Conservation (phyloP, 1,139 yeast species). For the Diutina sp. region DNA sequence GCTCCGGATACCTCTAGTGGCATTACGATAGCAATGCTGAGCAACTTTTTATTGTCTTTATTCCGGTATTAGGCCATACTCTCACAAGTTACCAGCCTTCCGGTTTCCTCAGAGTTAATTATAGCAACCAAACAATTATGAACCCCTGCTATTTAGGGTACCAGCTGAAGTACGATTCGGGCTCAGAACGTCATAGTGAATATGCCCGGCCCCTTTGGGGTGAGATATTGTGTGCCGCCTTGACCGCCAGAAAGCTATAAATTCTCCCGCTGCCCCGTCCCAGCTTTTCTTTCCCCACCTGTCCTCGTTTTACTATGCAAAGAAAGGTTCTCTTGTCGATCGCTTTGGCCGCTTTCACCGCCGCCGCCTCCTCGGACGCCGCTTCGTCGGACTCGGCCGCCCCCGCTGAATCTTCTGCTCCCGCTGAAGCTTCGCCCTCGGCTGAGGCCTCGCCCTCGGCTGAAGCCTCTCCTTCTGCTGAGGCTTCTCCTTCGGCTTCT, state of each 20-base stretch:
- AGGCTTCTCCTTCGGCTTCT: not conserved
- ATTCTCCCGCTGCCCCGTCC: not conserved
- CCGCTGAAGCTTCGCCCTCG: not conserved
- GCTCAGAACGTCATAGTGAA: not conserved
- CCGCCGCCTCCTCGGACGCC: not conserved
- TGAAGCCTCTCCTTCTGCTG: not conserved
- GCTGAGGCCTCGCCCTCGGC: not conserved
- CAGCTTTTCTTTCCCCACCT: not conserved
- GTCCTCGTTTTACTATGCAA: not conserved
- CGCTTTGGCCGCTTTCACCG: not conserved
- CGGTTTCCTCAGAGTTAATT: not conserved
- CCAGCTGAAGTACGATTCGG: not conserved
- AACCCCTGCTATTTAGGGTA: not conserved
- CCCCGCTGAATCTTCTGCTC: not conserved
- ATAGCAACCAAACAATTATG: not conserved
- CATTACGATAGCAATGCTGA: too few relatives aligned
- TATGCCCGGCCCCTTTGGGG: not conserved
- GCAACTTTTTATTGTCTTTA: too few relatives aligned
- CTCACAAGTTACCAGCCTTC: not conserved
- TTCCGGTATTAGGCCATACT: too few relatives aligned
- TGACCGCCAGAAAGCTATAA: not conserved
- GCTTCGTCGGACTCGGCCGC: not conserved
- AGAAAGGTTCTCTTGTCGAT: not conserved
- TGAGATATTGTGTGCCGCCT: not conserved
- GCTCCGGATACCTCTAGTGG: too few relatives aligned